Base-by-base conservation (phyloP, 768 basidiomycete species). In the Flagelloscypha sp. region DNA sequence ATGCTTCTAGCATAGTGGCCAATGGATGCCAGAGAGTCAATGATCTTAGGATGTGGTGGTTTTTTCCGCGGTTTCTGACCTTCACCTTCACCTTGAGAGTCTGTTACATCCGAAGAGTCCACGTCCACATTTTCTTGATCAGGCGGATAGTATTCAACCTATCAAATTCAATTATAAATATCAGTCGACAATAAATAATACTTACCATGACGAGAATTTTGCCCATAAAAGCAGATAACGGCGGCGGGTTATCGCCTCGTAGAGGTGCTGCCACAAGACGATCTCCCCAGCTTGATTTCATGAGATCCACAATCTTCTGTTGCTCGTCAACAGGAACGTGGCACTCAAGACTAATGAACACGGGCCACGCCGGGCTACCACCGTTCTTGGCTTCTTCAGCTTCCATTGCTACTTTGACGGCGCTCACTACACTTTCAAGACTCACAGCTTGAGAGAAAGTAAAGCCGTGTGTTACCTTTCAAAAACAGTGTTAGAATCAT, bases 391-490 rank as follows among this genome's bases (percentile, higher is more conserved):
- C n/a, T 30, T 66, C 62, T 2, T 44, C 57, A 0, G 59, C 52
- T 3, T 53, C 42, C 12, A 77, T 49, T 3, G 61, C 56, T 9
- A 64, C 52, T 1, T 62, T 65, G 37, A 79, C 76, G 1, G 75
- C 72, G 11, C 53, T 42, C 42, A 74, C 76, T 0, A 78, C 78
- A 18, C 59, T 61, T 16, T 62, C 36, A 37, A 80, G 74, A 1
- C 69, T 48, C 4, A 78, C 62, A 20, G 66, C 62, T 44, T 65
- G 63, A 43, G 65, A 72, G 39, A 77, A 60, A 2, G 78, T 79
- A 44, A 72, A 61, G 1, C 78, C 78, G 42, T 79, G 78, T 0
- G 72, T 79, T 21, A 79, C 75, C 33, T 75, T n/a, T n/a, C n/a
- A n/a, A n/a, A n/a, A n/a, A n/a, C n/a, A n/a, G n/a, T n/a, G n/a